Evolutionary conservation across 176 grass and related monocot species (phyloP).

Genomic region (Melocanna baccifera): DNA sequence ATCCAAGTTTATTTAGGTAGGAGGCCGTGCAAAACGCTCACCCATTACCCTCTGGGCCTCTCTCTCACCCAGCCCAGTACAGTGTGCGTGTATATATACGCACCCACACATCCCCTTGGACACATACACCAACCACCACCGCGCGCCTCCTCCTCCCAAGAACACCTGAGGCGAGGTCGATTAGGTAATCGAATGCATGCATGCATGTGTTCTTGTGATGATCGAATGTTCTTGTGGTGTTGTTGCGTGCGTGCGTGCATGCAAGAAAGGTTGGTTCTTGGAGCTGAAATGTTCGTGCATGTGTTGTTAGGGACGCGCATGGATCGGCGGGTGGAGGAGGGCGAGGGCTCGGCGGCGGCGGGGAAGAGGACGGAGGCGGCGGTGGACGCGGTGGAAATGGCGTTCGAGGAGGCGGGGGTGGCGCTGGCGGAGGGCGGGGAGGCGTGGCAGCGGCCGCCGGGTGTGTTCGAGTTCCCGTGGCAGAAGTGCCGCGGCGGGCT

Average conservation of each 20-base stretch:
- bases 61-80: not conserved
- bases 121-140: conserved; percentile 31
- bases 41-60: not conserved
- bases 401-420: not conserved
- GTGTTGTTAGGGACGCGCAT: conserved; percentile 23
- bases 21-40: conserved; percentile 29
- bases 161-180: conserved; percentile 20
- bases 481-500: conserved; percentile 38
- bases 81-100: conserved; percentile 12
- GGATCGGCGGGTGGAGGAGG: conserved; percentile 49
- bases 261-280: conserved; percentile 24
- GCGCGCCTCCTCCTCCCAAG: not conserved
- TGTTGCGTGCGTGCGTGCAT: not conserved
- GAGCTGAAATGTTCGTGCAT: conserved; percentile 13
- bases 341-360: not conserved
- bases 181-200: conserved; percentile 26
- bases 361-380: not conserved
- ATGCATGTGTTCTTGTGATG: not conserved
- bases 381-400: not conserved
- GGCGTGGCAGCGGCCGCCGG: conserved; percentile 38
- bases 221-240: not conserved
- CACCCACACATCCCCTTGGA: not conserved
- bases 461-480: conserved; percentile 76
- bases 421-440: not conserved
- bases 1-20: conserved; percentile 2